Evolutionary conservation across 2,329 filamentous ascomycete species (phyloP).

Genomic region (Phaeomoniella chlamydospora): DNA sequence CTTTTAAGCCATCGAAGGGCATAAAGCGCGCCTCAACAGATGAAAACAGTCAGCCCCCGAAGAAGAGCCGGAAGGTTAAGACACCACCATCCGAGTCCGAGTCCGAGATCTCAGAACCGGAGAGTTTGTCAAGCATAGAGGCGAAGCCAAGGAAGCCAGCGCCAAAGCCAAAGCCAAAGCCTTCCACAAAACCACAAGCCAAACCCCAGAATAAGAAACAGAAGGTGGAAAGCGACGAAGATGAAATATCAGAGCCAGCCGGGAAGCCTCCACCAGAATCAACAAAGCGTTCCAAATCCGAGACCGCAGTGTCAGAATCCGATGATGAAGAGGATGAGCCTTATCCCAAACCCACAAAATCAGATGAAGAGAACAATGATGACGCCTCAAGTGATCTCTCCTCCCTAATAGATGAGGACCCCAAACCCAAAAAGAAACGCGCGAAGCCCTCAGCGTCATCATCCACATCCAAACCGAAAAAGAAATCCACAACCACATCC

Average conservation of each 20-base stretch:
- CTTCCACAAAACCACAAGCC: too few species aligned
- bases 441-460: constrained; percentile 17
- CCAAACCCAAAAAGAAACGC: constrained; percentile 42
- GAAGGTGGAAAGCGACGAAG: constrained; percentile 1
- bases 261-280: constrained; percentile 4
- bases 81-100: constrained; percentile 11
- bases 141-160: constrained; percentile 3
- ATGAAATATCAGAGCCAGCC: constrained; percentile 3
- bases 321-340: constrained; percentile 2
- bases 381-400: constrained; percentile 54
- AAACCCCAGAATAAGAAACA: too few species aligned
- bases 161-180: constrained; percentile 1
- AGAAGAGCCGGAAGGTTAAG: constrained; percentile 20
- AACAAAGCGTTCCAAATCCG: constrained; percentile 3
- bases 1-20: constrained; percentile 2
- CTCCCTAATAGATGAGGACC: constrained; percentile 60
- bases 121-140: constrained; percentile 8
- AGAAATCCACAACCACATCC: constrained; percentile 18
- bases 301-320: constrained; percentile 2
- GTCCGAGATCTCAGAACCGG: constrained; percentile 7
- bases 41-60: constrained; percentile 5
- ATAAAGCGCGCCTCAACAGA: constrained; percentile 15
- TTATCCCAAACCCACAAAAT: constrained; percentile 15
- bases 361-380: constrained; percentile 32
- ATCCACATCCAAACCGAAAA: constrained; percentile 15